Percentiles rank a stretch among this genome's conserved stretches.
These are phyloP conservation scores for Penstemon newberryi DNA, from an alignment of 257 asterid species.

Conservation along the genomic window DNA sequence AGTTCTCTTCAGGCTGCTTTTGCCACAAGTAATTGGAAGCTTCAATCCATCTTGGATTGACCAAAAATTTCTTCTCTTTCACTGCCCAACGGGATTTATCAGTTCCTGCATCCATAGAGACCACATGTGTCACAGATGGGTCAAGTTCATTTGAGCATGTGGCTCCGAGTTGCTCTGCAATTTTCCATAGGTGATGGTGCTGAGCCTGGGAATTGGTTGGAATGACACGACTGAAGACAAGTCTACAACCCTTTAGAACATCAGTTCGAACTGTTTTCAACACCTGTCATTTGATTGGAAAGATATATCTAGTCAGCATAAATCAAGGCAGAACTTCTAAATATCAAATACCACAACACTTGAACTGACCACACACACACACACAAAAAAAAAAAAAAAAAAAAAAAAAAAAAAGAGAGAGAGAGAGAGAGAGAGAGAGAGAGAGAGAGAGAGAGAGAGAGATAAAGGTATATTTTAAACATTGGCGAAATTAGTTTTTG, in stretches of 20 bases:
- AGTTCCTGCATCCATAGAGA: constrained; percentile 63
- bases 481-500: neutral
- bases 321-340: constrained; percentile 13
- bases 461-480: neutral
- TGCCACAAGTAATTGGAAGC: constrained; percentile 69
- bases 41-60: constrained; percentile 72
- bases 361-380: no score
- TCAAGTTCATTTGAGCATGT: constrained; percentile 52
- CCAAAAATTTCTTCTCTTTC: constrained; percentile 54
- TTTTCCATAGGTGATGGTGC: constrained; percentile 63
- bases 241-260: constrained; percentile 55
- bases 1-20: constrained; percentile 71
- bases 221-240: constrained; percentile 63
- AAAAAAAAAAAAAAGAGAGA: no score
- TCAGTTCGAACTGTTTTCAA: constrained; percentile 56
- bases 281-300: constrained; percentile 38
- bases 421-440: neutral
- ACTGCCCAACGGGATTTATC: constrained; percentile 68
- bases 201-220: constrained; percentile 54
- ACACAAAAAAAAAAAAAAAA: no score
- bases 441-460: neutral
- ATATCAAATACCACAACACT: neutral
- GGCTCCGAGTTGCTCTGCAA: constrained; percentile 80
- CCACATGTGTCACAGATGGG: constrained; percentile 67
- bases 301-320: neutral